Evolutionary conservation across 208 protist species (phyloP).

Genomic region (Trichomonas vaginalis): DNA sequence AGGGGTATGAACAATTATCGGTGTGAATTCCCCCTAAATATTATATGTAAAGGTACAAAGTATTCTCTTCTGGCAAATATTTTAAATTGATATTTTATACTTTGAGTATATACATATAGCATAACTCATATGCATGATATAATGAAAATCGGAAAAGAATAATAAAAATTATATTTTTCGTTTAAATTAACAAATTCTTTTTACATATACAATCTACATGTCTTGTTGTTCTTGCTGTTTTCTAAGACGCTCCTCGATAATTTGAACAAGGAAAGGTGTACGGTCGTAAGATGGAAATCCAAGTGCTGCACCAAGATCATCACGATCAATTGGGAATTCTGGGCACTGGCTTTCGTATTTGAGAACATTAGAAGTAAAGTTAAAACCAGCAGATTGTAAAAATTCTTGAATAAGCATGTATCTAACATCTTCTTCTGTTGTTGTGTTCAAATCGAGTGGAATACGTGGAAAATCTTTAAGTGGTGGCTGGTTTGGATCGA

Average conservation of each 20-base stretch:
- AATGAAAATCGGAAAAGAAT: no score
- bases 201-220: no score
- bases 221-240: no score
- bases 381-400: background rate
- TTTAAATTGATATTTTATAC: no score
- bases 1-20: no score
- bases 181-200: no score
- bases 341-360: background rate
- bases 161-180: no score
- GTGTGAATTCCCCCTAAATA: no score
- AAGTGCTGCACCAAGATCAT: background rate
- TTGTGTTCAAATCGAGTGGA: background rate
- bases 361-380: background rate
- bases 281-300: background rate
- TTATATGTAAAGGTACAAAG: no score
- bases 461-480: background rate
- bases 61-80: no score
- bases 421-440: background rate
- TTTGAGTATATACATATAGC: no score
- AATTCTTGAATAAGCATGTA: background rate
- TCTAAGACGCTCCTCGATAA: background rate
- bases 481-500: background rate
- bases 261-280: background rate
- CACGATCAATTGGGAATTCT: background rate
- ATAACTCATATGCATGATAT: no score